Base-by-base conservation (phyloP, 306 rosid species). In the Phaseolus lunatus region DNA sequence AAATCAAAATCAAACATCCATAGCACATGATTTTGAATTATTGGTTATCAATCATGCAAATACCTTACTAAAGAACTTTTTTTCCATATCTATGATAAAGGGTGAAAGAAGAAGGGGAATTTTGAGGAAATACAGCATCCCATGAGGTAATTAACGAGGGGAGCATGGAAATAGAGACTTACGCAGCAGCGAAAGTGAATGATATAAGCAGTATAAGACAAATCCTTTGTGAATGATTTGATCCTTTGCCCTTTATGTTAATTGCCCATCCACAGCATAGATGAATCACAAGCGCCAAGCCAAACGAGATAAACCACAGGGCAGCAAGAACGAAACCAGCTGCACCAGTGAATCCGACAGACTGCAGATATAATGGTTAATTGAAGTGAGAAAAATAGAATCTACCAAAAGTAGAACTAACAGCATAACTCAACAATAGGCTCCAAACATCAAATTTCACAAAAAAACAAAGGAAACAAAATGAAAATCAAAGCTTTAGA, bases 291-390 rank as follows among this genome's bases (percentile, higher is more conserved):
- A 96, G 94, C 29, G 93, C 90, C 80, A 87, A 53, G 53, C 97
- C 99, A 79, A 96, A 96, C 31, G 90, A 84, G 80, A 96, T 19
- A 75, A 96, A 89, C 99, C 99, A 96, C 18, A 96, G 58, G 57
- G 88, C 26, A 9, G 99, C 84, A 83, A 96, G 94, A 85, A 92
- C 52, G 67, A 96, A 92, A 78, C 92, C 99, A 65, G 90, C 84
- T 0, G 88, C 90, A 45, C 98, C 99, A 1, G 97, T 96, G 83
- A 96, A 96, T 80, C 94, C 99, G 86, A 96, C 99, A 26, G 99
- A 96, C 99, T 96, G 87, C 85, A 83, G 45, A 73, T 23, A 72
- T 24, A 50, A 68, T 23, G n/a, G 50, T 61, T 20, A 81, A 9
- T 48, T 66, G 9, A 50, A 18, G 33, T 47, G 10, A 58, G 47